Percentiles rank a stretch among this genome's conserved stretches.
phyloP scores from a whole-genome alignment of 306 rosid genomes.

The Dryas alaskensis region DNA sequence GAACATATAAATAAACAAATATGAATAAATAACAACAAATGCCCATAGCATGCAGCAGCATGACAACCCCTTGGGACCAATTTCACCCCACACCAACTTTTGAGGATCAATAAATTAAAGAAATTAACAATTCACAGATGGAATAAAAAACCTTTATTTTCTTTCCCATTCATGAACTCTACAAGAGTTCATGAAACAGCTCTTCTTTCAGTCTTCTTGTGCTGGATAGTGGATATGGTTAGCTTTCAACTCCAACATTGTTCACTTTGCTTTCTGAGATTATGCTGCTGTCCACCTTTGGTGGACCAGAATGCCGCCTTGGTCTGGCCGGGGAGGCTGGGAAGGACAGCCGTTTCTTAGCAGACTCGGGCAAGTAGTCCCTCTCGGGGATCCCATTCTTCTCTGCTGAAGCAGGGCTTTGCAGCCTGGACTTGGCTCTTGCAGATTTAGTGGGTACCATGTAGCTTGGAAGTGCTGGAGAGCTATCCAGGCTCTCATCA shows the following conservation, averaged over 20 bases:
- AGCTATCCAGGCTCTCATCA: constrained; percentile 74
- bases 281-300: constrained; percentile 60
- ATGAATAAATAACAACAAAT: constrained; percentile 10
- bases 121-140: constrained; percentile 46
- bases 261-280: constrained; percentile 42
- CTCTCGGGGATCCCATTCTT: constrained; percentile 54
- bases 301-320: constrained; percentile 75
- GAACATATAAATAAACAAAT: constrained; percentile 34
- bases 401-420: constrained; percentile 53
- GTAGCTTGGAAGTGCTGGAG: constrained; percentile 72
- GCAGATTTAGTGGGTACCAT: constrained; percentile 88
- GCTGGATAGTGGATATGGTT: constrained; percentile 8
- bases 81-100: constrained; percentile 46
- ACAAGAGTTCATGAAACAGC: constrained; percentile 31
- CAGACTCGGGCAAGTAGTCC: constrained; percentile 52
- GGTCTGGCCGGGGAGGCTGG: constrained; percentile 74
- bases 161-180: constrained; percentile 27
- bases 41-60: constrained; percentile 13
- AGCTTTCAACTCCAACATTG: constrained; percentile 41
- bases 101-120: constrained; percentile 34
- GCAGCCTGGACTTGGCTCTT: constrained; percentile 76
- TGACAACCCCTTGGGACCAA: constrained; percentile 12
- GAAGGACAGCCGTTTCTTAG: constrained; percentile 73
- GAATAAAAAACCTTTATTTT: constrained; percentile 28
- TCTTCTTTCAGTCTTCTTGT: constrained; percentile 24